Conservation (phyloP, 2,329 filamentous ascomycete species). For the Trichoderma sp. region DNA sequence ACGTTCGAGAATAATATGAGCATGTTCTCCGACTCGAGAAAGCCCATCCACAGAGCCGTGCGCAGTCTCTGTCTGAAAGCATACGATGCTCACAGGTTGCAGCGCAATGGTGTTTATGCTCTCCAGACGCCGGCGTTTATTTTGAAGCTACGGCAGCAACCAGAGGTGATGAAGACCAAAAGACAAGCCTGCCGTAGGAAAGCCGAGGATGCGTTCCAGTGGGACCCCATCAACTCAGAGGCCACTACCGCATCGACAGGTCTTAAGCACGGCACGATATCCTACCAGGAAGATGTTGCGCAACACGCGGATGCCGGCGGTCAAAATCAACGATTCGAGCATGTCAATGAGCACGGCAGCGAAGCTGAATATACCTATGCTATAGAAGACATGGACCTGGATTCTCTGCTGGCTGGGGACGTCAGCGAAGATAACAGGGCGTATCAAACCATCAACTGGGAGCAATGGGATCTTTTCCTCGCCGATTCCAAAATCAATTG, state of each 20-base stretch:
- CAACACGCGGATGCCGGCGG: not conserved
- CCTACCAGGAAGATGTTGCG: not conserved
- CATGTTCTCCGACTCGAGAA: not conserved
- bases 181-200: not conserved
- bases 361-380: not conserved
- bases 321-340: not conserved
- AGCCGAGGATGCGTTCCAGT: not conserved
- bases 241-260: not conserved
- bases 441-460: constrained; percentile 2
- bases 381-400: not conserved
- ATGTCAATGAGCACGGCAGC: not conserved
- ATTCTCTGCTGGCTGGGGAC: not conserved
- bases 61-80: constrained; percentile 1
- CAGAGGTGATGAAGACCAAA: not conserved
- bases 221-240: not conserved
- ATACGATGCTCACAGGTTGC: constrained; percentile 1
- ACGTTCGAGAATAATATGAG: not conserved
- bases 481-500: not conserved
- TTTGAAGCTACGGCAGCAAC: not conserved
- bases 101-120: not conserved
- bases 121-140: constrained; percentile 7
- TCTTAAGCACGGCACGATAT: not conserved
- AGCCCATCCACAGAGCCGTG: constrained; percentile 7
- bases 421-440: not conserved
- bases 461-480: constrained; percentile 6